Evolutionary conservation across 2,329 filamentous ascomycete genomes (phyloP).

Genomic region (Leptographium flavum): DNA sequence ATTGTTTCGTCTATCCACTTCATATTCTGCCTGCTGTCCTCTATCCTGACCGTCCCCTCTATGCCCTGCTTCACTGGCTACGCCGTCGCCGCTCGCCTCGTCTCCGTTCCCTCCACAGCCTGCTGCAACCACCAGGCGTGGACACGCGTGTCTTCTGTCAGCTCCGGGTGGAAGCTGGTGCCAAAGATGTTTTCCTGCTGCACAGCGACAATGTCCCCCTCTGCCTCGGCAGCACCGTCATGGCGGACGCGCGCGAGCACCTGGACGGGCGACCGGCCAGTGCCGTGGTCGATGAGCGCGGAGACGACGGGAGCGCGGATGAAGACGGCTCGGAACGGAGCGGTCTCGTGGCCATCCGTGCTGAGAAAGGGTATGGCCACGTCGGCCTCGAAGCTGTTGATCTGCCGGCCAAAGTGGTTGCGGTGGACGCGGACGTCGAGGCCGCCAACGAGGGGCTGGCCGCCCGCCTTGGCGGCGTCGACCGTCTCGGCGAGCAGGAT

Average conservation of each 20-base stretch:
- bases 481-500: conserved; percentile 82
- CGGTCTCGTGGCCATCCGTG: conserved; percentile 5
- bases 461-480: conserved; percentile 77
- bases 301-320: conserved; percentile 88
- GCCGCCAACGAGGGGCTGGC: conserved; percentile 86
- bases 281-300: conserved; percentile 36
- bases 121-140: conserved; percentile 87
- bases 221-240: conserved; percentile 17
- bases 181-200: conserved; percentile 84
- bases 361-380: conserved; percentile 58
- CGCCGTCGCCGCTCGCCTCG: no score
- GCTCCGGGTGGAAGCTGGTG: conserved; percentile 88
- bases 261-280: conserved; percentile 22
- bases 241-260: conserved; percentile 32
- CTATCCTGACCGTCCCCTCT: no score
- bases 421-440: conserved; percentile 81
- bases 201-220: conserved; percentile 75
- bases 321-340: conserved; percentile 67
- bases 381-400: conserved; percentile 74
- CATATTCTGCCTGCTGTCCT: no score
- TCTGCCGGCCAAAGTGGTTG: conserved; percentile 90
- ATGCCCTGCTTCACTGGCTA: no score
- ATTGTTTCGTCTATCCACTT: no score
- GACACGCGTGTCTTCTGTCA: conserved; percentile 77
- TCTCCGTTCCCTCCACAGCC: conserved; percentile 23